Conservation (phyloP, 257 asterid species). For the Przewalskia tangutica region DNA sequence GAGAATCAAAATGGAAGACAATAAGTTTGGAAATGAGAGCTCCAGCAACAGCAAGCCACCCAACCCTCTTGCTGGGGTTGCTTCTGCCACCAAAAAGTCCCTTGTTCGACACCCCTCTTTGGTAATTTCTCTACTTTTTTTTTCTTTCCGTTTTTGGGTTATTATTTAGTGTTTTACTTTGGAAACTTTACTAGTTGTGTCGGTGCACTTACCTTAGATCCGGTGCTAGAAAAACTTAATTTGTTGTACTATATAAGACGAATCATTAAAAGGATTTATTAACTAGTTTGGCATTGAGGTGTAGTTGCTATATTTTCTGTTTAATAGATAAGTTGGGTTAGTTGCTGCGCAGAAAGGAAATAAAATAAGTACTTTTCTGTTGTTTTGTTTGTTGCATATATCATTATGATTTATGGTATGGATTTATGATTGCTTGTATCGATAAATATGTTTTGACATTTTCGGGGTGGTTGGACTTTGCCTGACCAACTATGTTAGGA, state of each 20-base stretch:
- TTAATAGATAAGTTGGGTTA: background rate
- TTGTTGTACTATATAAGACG: background rate
- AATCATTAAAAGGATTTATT: background rate
- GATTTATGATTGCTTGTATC: background rate
- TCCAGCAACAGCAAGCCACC: slow-evolving; percentile 74
- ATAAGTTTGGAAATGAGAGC: slow-evolving; percentile 43
- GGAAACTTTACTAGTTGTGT: background rate
- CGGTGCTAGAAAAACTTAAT: background rate
- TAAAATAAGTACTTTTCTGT: background rate
- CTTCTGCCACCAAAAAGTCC: slow-evolving; percentile 25
- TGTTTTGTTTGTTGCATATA: background rate
- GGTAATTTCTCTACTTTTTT: slow-evolving; percentile 26
- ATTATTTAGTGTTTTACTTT: too few species aligned
- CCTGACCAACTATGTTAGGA: background rate
- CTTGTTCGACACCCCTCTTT: slow-evolving; percentile 62
- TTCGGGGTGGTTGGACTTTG: background rate
- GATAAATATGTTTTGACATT: background rate
- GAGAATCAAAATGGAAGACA: slow-evolving; percentile 69
- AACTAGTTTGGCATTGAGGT: background rate
- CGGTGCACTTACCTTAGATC: background rate
- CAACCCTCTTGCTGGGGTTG: slow-evolving; percentile 32
- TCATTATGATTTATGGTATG: background rate
- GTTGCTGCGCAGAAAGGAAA: background rate
- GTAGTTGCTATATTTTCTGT: background rate
- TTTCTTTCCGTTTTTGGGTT: background rate